A percentile compares a stretch with the other conserved stretches of the same genome.
Conservation (phyloP, 1,284 basidiomycete species). For the Pseudozyma sp. region DNA sequence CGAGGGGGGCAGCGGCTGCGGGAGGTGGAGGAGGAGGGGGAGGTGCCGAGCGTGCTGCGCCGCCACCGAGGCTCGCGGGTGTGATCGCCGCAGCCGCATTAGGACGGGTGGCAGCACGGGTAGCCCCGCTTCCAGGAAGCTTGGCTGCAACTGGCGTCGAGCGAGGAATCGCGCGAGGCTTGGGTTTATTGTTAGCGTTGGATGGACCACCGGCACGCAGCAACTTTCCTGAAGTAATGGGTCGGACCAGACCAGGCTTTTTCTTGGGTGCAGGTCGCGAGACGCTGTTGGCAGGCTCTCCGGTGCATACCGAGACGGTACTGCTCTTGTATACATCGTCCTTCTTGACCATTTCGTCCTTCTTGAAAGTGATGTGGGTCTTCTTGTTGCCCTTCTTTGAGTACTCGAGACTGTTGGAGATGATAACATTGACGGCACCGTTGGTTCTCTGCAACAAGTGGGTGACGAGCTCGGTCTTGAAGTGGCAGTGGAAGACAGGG, state of each 20-base stretch:
- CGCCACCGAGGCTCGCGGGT: constrained; percentile 23
- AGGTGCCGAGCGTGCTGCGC: constrained; percentile 41
- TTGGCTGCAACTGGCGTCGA: constrained; percentile 43
- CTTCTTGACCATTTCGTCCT: constrained; percentile 83
- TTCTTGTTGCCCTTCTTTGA: constrained; percentile 98
- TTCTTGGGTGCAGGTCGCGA: constrained; percentile 86
- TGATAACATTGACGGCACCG: constrained; percentile 77
- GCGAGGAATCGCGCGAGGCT: constrained; percentile 58
- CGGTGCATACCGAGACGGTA: constrained; percentile 85
- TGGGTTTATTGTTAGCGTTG: constrained; percentile 53
- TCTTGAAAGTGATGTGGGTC: constrained; percentile 85
- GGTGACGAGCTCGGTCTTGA: constrained; percentile 95
- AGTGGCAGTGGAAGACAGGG: constrained; percentile 87
- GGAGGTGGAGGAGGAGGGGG: constrained; percentile 72
- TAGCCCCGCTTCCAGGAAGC: constrained; percentile 23
- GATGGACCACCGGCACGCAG: constrained; percentile 79
- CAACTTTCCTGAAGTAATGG: constrained; percentile 86
- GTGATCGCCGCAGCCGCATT: constrained; percentile 57
- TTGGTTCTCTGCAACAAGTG: constrained; percentile 85
- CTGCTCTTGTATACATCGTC: constrained; percentile 95
- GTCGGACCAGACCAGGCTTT: constrained; percentile 84
- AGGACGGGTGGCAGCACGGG: constrained; percentile 17
- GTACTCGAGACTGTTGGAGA: constrained; percentile 72
- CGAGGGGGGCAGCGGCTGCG: constrained; percentile 56
- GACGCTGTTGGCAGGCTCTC: constrained; percentile 83